phyloP scores from a whole-genome alignment of 2,329 filamentous ascomycete genomes.

The Fusarium kyushuense region DNA sequence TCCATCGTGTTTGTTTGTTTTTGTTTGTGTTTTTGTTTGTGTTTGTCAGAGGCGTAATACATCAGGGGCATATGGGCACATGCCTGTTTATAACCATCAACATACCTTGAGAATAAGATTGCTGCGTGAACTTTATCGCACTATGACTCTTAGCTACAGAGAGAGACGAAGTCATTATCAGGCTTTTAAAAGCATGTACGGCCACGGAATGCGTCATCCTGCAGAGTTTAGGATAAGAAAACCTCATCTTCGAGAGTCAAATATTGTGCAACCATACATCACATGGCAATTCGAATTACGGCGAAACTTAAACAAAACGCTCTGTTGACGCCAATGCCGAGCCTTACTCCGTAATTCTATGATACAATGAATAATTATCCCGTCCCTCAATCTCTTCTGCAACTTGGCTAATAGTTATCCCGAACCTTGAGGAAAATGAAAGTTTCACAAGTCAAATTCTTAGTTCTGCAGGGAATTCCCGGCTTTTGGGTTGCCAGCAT shows the following conservation, averaged over 20 bases:
- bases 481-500: neutral
- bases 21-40: too few relatives aligned
- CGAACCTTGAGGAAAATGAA: slow-evolving; percentile 2
- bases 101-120: too few relatives aligned
- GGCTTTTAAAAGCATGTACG: too few relatives aligned
- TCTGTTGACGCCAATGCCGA: slow-evolving; percentile 45
- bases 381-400: slow-evolving; percentile 18
- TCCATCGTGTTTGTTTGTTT: neutral
- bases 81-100: neutral
- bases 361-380: slow-evolving; percentile 38
- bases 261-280: neutral
- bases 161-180: too few relatives aligned
- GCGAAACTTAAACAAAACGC: slow-evolving; percentile 34
- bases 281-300: neutral
- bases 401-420: slow-evolving; percentile 16
- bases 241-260: neutral
- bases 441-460: neutral
- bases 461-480: neutral
- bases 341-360: slow-evolving; percentile 46
- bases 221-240: neutral
- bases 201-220: too few relatives aligned
- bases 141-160: too few relatives aligned
- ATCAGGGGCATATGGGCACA: neutral
- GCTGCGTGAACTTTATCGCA: too few relatives aligned
- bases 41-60: neutral